Conservation (phyloP, 805 yeast species). For the Komagataella pastoris region DNA sequence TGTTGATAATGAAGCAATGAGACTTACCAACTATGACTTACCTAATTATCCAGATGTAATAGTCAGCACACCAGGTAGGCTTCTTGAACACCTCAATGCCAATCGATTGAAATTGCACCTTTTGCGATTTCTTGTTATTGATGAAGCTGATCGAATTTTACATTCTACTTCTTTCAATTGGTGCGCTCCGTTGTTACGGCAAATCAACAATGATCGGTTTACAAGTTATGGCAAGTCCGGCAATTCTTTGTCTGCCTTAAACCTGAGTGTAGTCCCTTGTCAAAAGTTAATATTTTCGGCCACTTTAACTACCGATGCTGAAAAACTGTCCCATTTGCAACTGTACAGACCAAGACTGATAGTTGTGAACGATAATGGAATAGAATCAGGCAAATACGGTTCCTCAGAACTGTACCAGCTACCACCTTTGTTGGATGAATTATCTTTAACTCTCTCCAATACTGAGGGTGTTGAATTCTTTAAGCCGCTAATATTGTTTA, state of each 20-base stretch:
- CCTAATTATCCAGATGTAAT: conserved; percentile 48
- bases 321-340: conserved; percentile 61
- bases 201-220: conserved; percentile 13
- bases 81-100: conserved; percentile 57
- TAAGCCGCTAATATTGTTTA: conserved; percentile 67
- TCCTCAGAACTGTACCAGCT: conserved; percentile 46
- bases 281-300: conserved; percentile 78
- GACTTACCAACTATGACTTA: conserved; percentile 16
- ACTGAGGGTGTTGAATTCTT: conserved; percentile 16
- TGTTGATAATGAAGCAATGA: conserved; percentile 46
- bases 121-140: conserved; percentile 54
- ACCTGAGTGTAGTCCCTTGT: conserved; percentile 11
- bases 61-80: conserved; percentile 66
- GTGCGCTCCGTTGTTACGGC: conserved; percentile 45
- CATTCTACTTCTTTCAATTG: conserved; percentile 92
- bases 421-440: conserved; percentile 34
- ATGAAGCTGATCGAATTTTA: conserved; percentile 72
- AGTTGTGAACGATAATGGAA: conserved; percentile 42
- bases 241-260: not conserved
- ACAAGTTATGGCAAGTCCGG: not conserved
- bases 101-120: conserved; percentile 31
- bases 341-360: conserved; percentile 61
- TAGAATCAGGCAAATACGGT: conserved; percentile 17
- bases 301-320: conserved; percentile 87
- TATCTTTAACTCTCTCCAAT: conserved; percentile 14